Evolutionary conservation across 257 asterid genomes (phyloP).

Genomic region (Leonotis leonurus): DNA sequence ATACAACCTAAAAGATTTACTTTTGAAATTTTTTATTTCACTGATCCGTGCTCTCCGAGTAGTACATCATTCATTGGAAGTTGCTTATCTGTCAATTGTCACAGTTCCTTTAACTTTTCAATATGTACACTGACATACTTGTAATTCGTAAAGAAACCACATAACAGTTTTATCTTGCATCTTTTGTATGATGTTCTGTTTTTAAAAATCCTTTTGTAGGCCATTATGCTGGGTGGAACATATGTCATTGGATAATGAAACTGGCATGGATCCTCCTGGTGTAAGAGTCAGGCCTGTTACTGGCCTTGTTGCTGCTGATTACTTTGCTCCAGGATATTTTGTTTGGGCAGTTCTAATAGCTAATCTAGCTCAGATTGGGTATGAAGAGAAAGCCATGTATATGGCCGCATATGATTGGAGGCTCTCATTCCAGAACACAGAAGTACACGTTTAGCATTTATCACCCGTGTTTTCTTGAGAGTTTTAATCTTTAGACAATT

Average conservation of each 20-base stretch:
- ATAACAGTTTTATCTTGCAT: background rate
- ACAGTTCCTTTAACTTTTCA: background rate
- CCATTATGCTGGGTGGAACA: constrained; percentile 97
- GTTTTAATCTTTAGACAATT: background rate
- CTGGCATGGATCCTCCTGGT: constrained; percentile 87
- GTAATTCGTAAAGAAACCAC: background rate
- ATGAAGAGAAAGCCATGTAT: constrained; percentile 91
- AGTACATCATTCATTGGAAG: background rate
- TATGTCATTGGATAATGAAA: constrained; percentile 87
- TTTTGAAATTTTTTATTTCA: background rate
- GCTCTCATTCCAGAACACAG: constrained; percentile 91
- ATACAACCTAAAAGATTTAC: background rate
- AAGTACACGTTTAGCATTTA: constrained; percentile 35
- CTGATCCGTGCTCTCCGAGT: background rate
- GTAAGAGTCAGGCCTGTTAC: constrained; percentile 81
- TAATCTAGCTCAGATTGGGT: constrained; percentile 83
- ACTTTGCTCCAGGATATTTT: constrained; percentile 90
- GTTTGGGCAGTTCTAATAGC: constrained; percentile 97
- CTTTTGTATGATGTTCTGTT: constrained; percentile 5
- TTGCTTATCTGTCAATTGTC: background rate
- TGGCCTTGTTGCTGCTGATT: constrained; percentile 98
- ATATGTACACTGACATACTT: background rate
- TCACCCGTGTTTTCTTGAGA: constrained; percentile 2
- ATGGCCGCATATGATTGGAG: constrained; percentile 99
- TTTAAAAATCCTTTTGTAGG: constrained; percentile 31